phyloP scores from a whole-genome alignment of 2,329 filamentous ascomycete genomes.

The Penicillium sp. region DNA sequence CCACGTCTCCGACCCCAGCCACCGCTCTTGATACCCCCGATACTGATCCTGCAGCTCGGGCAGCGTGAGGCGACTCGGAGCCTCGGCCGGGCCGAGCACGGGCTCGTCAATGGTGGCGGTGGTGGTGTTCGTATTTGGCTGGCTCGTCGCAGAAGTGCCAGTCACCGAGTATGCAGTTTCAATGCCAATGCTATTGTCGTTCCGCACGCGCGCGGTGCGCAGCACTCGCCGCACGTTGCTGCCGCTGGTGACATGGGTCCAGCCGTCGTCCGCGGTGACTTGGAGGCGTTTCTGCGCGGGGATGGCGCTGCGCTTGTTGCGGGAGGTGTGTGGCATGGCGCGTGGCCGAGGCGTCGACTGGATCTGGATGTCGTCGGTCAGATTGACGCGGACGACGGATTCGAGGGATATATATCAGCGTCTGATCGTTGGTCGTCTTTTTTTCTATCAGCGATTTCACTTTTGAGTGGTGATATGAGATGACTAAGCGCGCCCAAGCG shows the following conservation, averaged over 20 bases:
- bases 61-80: slow-evolving; percentile 34
- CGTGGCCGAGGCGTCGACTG: too few species aligned
- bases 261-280: slow-evolving; percentile 42
- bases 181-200: too few species aligned
- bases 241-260: slow-evolving; percentile 44
- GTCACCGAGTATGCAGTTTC: too few species aligned
- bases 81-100: slow-evolving; percentile 35
- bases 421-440: not conserved
- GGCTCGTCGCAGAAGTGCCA: not conserved
- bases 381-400: not conserved
- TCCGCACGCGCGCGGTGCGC: slow-evolving; percentile 10
- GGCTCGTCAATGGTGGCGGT: not conserved
- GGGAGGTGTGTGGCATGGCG: slow-evolving; percentile 39
- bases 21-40: slow-evolving; percentile 26
- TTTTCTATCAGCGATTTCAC: not conserved
- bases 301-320: slow-evolving; percentile 25
- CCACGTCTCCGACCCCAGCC: slow-evolving; percentile 33
- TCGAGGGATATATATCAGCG: too few species aligned
- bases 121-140: not conserved
- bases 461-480: not conserved
- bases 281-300: slow-evolving; percentile 33
- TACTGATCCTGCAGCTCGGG: slow-evolving; percentile 34
- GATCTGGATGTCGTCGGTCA: not conserved
- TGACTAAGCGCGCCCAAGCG: slow-evolving; percentile 3
- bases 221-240: slow-evolving; percentile 28